A percentile compares a stretch with the other conserved stretches of the same genome.
These are phyloP conservation scores for Pseudodiploospora longispora DNA, from an alignment of 2,329 filamentous ascomycete genomes.

Conservation along the genomic window DNA sequence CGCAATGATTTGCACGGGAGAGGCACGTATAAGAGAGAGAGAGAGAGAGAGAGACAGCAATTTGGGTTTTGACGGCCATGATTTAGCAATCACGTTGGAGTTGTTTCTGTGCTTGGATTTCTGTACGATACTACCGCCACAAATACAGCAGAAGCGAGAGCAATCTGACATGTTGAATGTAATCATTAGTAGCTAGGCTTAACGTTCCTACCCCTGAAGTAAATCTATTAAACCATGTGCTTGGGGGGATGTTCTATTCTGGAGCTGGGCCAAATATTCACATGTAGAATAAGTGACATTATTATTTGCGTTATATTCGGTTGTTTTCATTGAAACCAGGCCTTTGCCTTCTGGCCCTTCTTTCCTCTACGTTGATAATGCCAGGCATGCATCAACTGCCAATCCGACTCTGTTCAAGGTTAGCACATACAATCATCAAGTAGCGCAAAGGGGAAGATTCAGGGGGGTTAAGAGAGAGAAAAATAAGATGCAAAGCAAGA, in stretches of 20 bases:
- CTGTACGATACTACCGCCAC: constrained; percentile 1
- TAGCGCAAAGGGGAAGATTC: background rate
- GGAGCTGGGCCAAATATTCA: too few relatives aligned
- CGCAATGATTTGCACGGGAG: too few relatives aligned
- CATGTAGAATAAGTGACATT: too few relatives aligned
- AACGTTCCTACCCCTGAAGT: too few relatives aligned
- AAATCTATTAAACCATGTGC: too few relatives aligned
- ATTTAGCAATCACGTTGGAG: too few relatives aligned
- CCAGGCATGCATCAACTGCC: constrained; percentile 79
- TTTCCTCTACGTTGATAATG: constrained; percentile 43
- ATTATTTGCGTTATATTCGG: too few relatives aligned
- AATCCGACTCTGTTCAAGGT: constrained; percentile 58
- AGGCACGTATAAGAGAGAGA: too few relatives aligned
- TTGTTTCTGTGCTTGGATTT: background rate
- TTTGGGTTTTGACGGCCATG: too few relatives aligned
- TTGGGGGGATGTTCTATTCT: too few relatives aligned
- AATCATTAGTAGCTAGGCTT: background rate
- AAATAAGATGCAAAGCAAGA: background rate
- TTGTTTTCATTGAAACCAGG: background rate
- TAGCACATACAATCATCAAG: constrained; percentile 1
- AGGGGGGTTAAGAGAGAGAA: constrained; percentile 2
- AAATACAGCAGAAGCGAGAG: background rate
- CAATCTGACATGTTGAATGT: too few relatives aligned
- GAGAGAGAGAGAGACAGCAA: too few relatives aligned
- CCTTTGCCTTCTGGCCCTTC: background rate